These are phyloP conservation scores for Aureobasidium sp. DNA, from an alignment of 2,329 filamentous ascomycete genomes.

Conservation along the genomic window DNA sequence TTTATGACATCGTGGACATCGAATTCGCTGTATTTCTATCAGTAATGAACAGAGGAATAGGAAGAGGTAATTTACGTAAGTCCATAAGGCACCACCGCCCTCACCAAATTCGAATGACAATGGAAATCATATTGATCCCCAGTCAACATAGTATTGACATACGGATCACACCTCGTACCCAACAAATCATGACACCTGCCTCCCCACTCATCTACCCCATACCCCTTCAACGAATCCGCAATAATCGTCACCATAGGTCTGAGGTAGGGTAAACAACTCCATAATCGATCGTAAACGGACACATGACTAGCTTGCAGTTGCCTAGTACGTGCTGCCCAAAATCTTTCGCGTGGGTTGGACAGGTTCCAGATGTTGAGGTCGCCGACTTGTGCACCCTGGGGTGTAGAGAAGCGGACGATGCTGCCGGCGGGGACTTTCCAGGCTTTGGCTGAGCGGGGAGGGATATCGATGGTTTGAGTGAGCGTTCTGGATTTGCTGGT, in stretches of 20 bases:
- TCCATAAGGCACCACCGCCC: conserved; percentile 60
- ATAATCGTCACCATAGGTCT: conserved; percentile 63
- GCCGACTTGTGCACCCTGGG: conserved; percentile 70
- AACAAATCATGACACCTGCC: conserved; percentile 67
- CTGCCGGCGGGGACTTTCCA: conserved; percentile 62
- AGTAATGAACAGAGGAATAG: not conserved
- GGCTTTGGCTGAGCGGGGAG: conserved; percentile 64
- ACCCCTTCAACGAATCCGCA: conserved; percentile 49
- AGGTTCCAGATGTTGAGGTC: conserved; percentile 80
- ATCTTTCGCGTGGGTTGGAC: conserved; percentile 66
- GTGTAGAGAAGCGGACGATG: conserved; percentile 66
- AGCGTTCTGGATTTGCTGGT: conserved; percentile 16
- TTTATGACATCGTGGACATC: conserved; percentile 84
- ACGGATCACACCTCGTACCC: conserved; percentile 73
- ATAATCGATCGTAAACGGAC: conserved; percentile 61
- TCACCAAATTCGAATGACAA: conserved; percentile 72
- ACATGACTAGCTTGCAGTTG: conserved; percentile 74
- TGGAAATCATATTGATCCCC: conserved; percentile 70
- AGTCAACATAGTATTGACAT: conserved; percentile 66
- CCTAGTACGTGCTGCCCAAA: conserved; percentile 72
- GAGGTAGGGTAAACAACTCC: conserved; percentile 70
- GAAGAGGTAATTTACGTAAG: conserved; percentile 33
- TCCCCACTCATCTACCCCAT: conserved; percentile 42
- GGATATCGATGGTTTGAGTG: conserved; percentile 45
- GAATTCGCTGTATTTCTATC: conserved; percentile 38